Base-by-base conservation (phyloP, 352 stramenopile genomes). In the Pythium apleroticum region DNA sequence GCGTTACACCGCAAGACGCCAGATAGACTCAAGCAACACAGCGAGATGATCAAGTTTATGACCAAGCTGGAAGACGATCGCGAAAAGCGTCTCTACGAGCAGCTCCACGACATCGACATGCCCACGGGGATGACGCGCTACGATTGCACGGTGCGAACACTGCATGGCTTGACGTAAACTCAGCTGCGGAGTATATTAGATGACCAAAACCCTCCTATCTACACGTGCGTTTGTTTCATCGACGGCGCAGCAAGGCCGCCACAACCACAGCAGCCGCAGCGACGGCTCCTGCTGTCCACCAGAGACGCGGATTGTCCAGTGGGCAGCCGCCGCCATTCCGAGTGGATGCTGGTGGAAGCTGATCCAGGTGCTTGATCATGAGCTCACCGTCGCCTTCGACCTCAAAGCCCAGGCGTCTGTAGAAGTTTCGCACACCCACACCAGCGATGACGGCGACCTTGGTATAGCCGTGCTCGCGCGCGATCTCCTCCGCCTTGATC, bases 361-460 rank as follows among this genome's bases (percentile, higher is more conserved):
- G 22, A 14, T 52, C 31, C 0, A 96, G 63, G 54, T 91, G 74
- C 65, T 96, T 96, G 66, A 95, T 91, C 84, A 96, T 93, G 30
- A 93, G 66, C 54, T 95, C 88, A 1, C 86, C 88, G 6, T 95
- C 81, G 20, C 83, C 84, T 73, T 95, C 85, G 20, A 96, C 77
- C 63, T 93, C 85, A 67, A 95, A 97, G 6, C 90, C 90, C 45
- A 96, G 70, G 14, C 82, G 79, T n/a, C 89, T 77, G 66, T 97
- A 97, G 60, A 97, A 97, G 63, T 96, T 95, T 28, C 91, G 84
- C 46, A 96, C 88, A 43, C 91, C 91, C n/a, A 97, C 86, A 46
- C 91, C 91, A 10, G 86, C 85, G 57, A 97, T 97, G 31, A 97
- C 89, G 15, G 86, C 89, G 39, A 97, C 65, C 74, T 97, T 96